These are phyloP conservation scores for Vanrija humicola DNA, from an alignment of 1,284 basidiomycete genomes.

Conservation along the genomic window DNA sequence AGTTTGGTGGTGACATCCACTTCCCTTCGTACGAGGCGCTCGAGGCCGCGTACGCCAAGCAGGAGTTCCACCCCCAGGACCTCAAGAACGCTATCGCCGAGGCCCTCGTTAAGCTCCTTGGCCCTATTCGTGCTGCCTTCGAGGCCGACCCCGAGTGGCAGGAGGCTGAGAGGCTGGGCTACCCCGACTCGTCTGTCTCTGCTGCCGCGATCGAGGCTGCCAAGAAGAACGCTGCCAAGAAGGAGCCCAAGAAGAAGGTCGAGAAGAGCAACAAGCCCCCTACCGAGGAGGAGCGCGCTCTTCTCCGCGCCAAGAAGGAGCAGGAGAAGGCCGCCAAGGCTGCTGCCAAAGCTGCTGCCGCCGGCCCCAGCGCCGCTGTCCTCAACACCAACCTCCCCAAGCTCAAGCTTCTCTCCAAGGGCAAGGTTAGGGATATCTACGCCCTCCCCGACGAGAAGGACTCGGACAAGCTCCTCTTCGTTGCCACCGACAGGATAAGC, in stretches of 20 bases:
- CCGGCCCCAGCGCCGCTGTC: slow-evolving; percentile 16
- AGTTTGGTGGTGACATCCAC: slow-evolving; percentile 80
- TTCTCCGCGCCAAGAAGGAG: slow-evolving; percentile 40
- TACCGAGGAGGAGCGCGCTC: slow-evolving; percentile 45
- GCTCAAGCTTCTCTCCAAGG: slow-evolving; percentile 66
- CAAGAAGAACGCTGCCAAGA: slow-evolving; percentile 26
- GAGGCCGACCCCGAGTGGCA: slow-evolving; percentile 76
- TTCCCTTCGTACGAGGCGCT: slow-evolving; percentile 66
- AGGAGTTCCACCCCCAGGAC: slow-evolving; percentile 83
- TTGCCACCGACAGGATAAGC: slow-evolving; percentile 92
- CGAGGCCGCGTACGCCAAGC: slow-evolving; percentile 70
- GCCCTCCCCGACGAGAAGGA: slow-evolving; percentile 57
- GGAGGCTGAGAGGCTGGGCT: slow-evolving; percentile 71
- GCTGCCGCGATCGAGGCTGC: slow-evolving; percentile 18
- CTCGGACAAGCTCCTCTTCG: slow-evolving; percentile 70
- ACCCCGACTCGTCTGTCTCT: slow-evolving; percentile 62
- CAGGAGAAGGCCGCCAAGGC: slow-evolving; percentile 43
- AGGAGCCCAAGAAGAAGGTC: slow-evolving; percentile 27
- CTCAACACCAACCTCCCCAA: slow-evolving; percentile 50
- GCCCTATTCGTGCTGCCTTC: slow-evolving; percentile 76
- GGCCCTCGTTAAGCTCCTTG: slow-evolving; percentile 71
- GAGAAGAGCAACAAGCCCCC: slow-evolving; percentile 31
- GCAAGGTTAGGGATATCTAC: slow-evolving; percentile 94
- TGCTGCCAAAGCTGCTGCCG: slow-evolving; percentile 30
- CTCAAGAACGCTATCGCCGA: slow-evolving; percentile 78